These are phyloP conservation scores for Elsinoe necatrix DNA, from an alignment of 2,329 filamentous ascomycete species.

Conservation along the genomic window DNA sequence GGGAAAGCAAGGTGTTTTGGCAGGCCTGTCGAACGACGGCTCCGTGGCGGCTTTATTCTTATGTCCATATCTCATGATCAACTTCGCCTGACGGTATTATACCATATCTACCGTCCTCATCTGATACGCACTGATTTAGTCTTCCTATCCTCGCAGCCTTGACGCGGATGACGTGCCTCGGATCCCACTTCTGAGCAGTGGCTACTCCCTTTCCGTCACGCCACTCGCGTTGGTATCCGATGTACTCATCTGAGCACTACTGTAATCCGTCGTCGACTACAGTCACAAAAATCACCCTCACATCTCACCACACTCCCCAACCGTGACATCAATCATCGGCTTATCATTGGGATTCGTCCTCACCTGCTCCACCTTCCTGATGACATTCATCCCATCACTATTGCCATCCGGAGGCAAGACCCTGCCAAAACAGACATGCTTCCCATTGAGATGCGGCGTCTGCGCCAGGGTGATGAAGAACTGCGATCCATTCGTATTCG, in stretches of 20 bases:
- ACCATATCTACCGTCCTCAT: too few relatives aligned
- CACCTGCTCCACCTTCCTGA: conserved; percentile 85
- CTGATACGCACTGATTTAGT: too few relatives aligned
- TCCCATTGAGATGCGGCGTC: conserved; percentile 80
- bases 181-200: not conserved
- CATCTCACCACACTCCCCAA: conserved; percentile 92
- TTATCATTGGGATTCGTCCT: conserved; percentile 72
- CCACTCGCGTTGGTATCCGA: not conserved
- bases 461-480: conserved; percentile 94
- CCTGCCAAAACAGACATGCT: conserved; percentile 92
- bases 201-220: not conserved
- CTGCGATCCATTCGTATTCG: conserved; percentile 87
- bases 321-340: conserved; percentile 74
- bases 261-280: not conserved
- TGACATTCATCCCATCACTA: conserved; percentile 73
- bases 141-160: too few relatives aligned
- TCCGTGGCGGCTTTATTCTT: not conserved
- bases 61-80: not conserved
- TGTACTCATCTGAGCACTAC: not conserved
- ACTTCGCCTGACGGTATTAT: not conserved
- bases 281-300: conserved; percentile 31
- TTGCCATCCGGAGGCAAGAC: conserved; percentile 45
- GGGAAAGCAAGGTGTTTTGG: conserved; percentile 1
- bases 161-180: too few relatives aligned
- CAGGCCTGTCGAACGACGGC: not conserved